Evolutionary conservation across 305 asterid genomes (phyloP), one percentile per base, ranked within the genome.

Genomic region (Stenogyne calaminthoides): DNA sequence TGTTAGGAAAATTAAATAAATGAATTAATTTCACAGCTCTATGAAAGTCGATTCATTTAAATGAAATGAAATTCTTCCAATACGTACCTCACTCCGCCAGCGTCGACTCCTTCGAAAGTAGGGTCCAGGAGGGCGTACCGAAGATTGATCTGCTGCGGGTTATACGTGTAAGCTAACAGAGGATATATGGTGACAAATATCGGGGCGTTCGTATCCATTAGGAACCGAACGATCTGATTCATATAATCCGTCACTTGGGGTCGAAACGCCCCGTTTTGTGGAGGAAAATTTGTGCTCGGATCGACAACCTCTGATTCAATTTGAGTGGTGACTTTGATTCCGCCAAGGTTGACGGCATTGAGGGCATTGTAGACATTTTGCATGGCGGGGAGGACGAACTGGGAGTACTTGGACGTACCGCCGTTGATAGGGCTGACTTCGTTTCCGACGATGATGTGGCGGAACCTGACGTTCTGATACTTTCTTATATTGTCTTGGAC

Each of bases 381-480:
- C 39, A 73, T 61, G 67, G 72, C 78, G 14, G 49, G 66, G 67
- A 65, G 72, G 60, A 65, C 51, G 46, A 40, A 56, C 0, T 0
- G 36, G 0, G 7, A 56, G 59, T 54, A 64, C 37, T 20, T 55
- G 0, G 63, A 12, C 1, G 77, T 49, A 0, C 15, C 69, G 0
- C 5, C 5, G 0, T 14, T 11, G 51, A 78, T 39, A 7, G 83
- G 81, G 57, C 72, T 78, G 10, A 83, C 82, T 67, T 83, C 89
- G 44, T 89, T 85, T 16, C 95, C 95, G 25, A 85, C 87, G 0
- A 85, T 77, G 15, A 89, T 80, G 83, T 82, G 67, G 22, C 75
- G 72, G 79, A 85, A 77, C n/a, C 22, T 71, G 27, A 84, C 83
- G 69, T 78, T 40, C 1, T 75, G 70, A 22, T 74, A 74, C 77